A percentile compares a stretch with the other conserved stretches of the same genome.
These are phyloP conservation scores for Mariannaea sp. DNA, from an alignment of 2,329 filamentous ascomycete species.

Conservation along the genomic window DNA sequence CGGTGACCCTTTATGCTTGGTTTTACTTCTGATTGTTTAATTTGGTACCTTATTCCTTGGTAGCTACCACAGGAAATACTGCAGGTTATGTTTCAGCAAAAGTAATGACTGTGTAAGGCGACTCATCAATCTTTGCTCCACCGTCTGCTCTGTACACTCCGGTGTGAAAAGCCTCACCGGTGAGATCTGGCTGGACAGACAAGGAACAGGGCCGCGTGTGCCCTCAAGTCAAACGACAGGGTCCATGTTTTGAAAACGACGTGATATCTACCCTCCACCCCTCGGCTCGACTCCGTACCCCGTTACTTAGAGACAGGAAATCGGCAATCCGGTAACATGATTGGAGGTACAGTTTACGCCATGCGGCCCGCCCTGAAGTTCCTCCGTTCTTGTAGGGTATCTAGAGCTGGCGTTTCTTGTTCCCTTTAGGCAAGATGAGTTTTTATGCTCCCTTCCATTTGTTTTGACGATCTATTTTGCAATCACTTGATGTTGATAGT, in stretches of 20 bases:
- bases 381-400: no score
- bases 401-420: neutral
- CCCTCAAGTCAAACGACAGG: constrained; percentile 1
- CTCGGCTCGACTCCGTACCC: no score
- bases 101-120: no score
- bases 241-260: neutral
- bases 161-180: constrained; percentile 9
- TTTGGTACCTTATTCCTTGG: no score
- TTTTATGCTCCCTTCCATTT: neutral
- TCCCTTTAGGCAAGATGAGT: neutral
- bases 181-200: constrained; percentile 1
- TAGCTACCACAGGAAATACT: no score
- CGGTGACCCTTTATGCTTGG: no score
- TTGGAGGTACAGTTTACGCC: constrained; percentile 8
- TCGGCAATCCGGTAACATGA: neutral
- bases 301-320: no score
- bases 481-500: no score
- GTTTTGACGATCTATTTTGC: neutral
- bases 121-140: constrained; percentile 12
- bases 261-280: neutral
- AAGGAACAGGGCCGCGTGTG: constrained; percentile 5
- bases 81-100: no score
- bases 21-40: no score
- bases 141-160: constrained; percentile 6
- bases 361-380: no score